A percentile compares a stretch with the other conserved stretches of the same genome.
Conservation (phyloP, 345 rosid genomes). For the Camelina hispida region DNA sequence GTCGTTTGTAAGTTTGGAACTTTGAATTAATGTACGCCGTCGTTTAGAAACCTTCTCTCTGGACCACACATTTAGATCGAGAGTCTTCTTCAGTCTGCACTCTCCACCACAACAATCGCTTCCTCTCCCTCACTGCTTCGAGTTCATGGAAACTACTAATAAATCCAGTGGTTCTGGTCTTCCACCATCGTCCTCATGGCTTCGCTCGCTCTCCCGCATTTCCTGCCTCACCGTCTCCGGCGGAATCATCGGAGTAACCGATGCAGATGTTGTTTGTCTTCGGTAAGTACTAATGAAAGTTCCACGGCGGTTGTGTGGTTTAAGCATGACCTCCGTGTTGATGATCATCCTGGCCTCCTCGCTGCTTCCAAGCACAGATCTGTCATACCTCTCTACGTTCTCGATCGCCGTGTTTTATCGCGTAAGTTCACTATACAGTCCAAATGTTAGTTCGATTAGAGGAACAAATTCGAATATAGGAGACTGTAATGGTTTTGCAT, state of each 20-base stretch:
- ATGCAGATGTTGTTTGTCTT: constrained; percentile 38
- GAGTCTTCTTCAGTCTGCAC: constrained; percentile 48
- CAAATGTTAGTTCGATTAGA: background rate
- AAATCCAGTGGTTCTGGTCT: constrained; percentile 4
- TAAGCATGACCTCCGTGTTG: constrained; percentile 89
- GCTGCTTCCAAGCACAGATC: constrained; percentile 51
- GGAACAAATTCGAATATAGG: constrained; percentile 10
- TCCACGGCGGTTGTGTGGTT: constrained; percentile 80
- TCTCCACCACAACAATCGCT: constrained; percentile 50
- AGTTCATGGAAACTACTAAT: constrained; percentile 46
- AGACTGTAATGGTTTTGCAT: constrained; percentile 4
- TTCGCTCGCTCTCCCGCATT: constrained; percentile 49
- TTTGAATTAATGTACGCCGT: no score
- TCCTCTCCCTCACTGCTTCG: constrained; percentile 1
- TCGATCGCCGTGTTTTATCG: constrained; percentile 76
- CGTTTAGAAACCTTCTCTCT: background rate
- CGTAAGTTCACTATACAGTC: constrained; percentile 47
- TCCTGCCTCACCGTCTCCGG: constrained; percentile 35
- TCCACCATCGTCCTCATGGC: constrained; percentile 47
- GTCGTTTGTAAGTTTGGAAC: background rate
- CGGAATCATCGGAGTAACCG: constrained; percentile 17
- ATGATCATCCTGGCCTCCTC: constrained; percentile 82
- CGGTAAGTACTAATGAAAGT: constrained; percentile 23
- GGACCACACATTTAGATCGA: constrained; percentile 37
- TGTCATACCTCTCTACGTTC: constrained; percentile 76